Base-by-base conservation (phyloP, 345 rosid genomes). In the Physaria fendleri region DNA sequence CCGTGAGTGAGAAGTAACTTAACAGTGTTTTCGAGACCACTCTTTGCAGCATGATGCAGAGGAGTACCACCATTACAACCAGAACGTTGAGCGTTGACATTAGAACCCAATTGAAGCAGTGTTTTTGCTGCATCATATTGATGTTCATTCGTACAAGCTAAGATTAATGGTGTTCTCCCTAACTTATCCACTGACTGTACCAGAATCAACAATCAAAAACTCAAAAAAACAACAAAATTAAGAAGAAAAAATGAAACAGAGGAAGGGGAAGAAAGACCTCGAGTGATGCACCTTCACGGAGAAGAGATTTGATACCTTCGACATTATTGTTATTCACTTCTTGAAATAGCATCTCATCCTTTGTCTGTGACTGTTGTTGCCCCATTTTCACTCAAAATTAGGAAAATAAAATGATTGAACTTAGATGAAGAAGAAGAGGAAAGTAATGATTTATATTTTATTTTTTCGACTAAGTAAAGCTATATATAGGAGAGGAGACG, bases 21-120 rank as follows among this genome's bases (percentile, higher is more conserved):
- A 11, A 90, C 95, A 32, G 80, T 84, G 37, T 50, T 66, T 32
- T 67, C 81, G 22, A 80, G 84, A 45, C 95, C 97, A 60, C 81
- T 78, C 74, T 81, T 87, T 22, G 93, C 93, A 2, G 97, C 97
- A 72, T 87, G 93, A 70, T 90, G 97, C 59, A 90, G 77, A 15
- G 97, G 93, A 71, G 97, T 87, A 22, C 97, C 95, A 22, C 62
- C 93, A 56, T 53, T 75, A n/a, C 85, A 78, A 74, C 97, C 86
- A 1, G 90, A 85, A 16, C 90, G 81, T 61, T 82, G 84, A 13
- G 89, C 85, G 64, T 89, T 76, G 22, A 77, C 81, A 62, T 86
- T 79, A 17, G 97, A 88, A n/a, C 97, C 97, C 30, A 86, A 82
- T 62, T 81, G 88, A 5, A 89, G 64, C 77, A 89, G 77, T 42